Base-by-base conservation (phyloP, 208 protist genomes). In the Phytomonas francai region DNA sequence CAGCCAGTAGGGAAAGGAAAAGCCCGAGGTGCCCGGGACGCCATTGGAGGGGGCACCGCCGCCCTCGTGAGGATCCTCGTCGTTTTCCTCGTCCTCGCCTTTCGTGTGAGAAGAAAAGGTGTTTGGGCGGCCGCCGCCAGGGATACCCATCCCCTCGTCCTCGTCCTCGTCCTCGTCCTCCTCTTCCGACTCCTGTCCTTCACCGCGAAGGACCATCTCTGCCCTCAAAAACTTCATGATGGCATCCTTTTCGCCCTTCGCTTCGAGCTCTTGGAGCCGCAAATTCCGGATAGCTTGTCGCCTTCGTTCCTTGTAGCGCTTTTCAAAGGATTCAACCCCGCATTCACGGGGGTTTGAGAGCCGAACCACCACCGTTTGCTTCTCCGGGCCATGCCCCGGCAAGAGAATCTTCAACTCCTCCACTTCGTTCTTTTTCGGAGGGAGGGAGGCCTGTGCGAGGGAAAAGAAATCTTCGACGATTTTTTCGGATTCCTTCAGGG, bases 1-100 rank as follows among this genome's bases (percentile, higher is more conserved):
- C 49, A 95, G 74, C 87, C 89, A 95, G 60, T 80, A 83, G 3
- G 85, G 85, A 29, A 78, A 72, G 0, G 72, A 39, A 39, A 12
- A 39, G 34, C 34, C 34, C 9, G 34, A 39, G 34, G 34, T 39
- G 34, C 34, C 34, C 9, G 34, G 34, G 34, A 39, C 9, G 34
- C 34, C 34, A 39, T 39, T 39, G 34, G 34, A 39, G 6, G 34
- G 34, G 34, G 34, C n/a, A n/a, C 59, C 1, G 1, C 57, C 5
- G 36, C 59, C 1, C 39, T 54, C 34, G n/a, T 42, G 61, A 33
- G 8, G 61, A 28, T 60, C 65, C 59, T 49, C 32, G 22, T 57
- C 59, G 7, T 59, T 27, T 16, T 30, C 39, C 16, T 39, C 28
- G 9, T 36, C 39, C 22, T 25, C 29, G 22, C 27, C 31, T n/a